A percentile compares a stretch with the other conserved stretches of the same genome.
Evolutionary conservation across 768 basidiomycete species (phyloP).

Genomic region (Pulveroboletus frians): DNA sequence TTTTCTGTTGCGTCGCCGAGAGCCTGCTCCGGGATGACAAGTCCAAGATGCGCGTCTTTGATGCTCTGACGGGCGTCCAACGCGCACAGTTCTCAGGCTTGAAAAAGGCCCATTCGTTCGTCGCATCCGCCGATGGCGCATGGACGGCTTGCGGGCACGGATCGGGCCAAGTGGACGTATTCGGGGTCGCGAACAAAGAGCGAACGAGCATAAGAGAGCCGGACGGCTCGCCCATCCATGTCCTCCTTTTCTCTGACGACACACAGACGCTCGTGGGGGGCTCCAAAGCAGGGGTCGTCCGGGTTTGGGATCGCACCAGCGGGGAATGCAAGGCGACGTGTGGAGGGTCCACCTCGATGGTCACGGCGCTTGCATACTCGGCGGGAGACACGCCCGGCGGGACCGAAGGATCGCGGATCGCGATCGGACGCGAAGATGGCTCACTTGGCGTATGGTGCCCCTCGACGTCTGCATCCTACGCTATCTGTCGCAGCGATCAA

Average conservation of each 20-base stretch:
- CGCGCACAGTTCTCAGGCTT: constrained; percentile 5
- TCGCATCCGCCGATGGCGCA: background rate
- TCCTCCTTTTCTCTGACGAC: constrained; percentile 16
- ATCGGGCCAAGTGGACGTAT: background rate
- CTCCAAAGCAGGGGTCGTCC: constrained; percentile 10
- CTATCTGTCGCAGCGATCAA: constrained; percentile 2
- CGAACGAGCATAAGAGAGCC: background rate
- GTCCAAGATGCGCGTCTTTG: constrained; percentile 7
- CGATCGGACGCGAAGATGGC: constrained; percentile 20
- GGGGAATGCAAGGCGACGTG: constrained; percentile 12
- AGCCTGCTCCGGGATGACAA: constrained; percentile 5
- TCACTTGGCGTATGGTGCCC: constrained; percentile 16
- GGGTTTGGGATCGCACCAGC: constrained; percentile 17
- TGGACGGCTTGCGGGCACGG: constrained; percentile 5
- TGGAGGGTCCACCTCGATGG: background rate
- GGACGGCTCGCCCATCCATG: background rate
- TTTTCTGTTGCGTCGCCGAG: constrained; percentile 2
- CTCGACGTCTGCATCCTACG: constrained; percentile 10
- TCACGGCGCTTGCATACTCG: constrained; percentile 17
- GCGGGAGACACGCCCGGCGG: background rate
- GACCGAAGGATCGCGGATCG: background rate
- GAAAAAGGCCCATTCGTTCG: constrained; percentile 1
- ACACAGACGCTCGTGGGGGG: constrained; percentile 16
- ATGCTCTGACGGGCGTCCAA: constrained; percentile 8
- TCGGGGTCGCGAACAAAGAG: background rate